These are phyloP conservation scores for Tetragonia tetragonoides DNA, from an alignment of 148 eudicot genomes.

Conservation along the genomic window DNA sequence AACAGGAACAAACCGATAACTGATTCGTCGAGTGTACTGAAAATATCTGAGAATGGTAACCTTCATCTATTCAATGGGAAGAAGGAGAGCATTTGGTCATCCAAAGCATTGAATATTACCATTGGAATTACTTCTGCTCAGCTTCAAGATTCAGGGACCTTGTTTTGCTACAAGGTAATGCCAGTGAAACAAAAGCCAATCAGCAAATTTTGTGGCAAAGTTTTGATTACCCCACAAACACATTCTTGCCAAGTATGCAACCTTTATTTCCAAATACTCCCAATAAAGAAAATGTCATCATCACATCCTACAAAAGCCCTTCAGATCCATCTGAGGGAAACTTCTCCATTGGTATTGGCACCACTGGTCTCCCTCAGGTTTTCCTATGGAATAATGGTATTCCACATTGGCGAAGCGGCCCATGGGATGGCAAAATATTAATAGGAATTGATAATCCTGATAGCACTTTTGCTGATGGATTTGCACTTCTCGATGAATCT, in stretches of 20 bases:
- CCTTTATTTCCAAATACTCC: slow-evolving; percentile 21
- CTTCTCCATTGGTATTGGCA: slow-evolving; percentile 14
- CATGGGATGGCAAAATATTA: slow-evolving; percentile 39
- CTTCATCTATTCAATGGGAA: slow-evolving; percentile 20
- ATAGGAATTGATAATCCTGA: slow-evolving; percentile 31
- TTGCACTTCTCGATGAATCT: neutral
- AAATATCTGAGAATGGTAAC: slow-evolving; percentile 21
- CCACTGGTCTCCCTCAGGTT: slow-evolving; percentile 22
- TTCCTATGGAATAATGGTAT: slow-evolving; percentile 12
- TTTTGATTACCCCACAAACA: slow-evolving; percentile 43
- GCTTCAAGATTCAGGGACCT: slow-evolving; percentile 41
- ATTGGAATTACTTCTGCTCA: slow-evolving; percentile 21
- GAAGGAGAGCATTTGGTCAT: slow-evolving; percentile 29
- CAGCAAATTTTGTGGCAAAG: slow-evolving; percentile 38
- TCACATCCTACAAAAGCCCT: slow-evolving; percentile 32
- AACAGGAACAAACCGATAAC: slow-evolving; percentile 38
- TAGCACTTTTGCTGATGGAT: slow-evolving; percentile 16
- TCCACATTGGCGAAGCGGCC: slow-evolving; percentile 29
- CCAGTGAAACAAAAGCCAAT: neutral
- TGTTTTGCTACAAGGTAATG: slow-evolving; percentile 19
- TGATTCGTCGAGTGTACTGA: slow-evolving; percentile 25
- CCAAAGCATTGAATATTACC: slow-evolving; percentile 5
- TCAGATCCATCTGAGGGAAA: slow-evolving; percentile 46
- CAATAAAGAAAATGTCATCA: neutral
- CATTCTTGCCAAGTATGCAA: slow-evolving; percentile 41